Conservation (phyloP, 179 eudicot species). For the Beta lomatogona region DNA sequence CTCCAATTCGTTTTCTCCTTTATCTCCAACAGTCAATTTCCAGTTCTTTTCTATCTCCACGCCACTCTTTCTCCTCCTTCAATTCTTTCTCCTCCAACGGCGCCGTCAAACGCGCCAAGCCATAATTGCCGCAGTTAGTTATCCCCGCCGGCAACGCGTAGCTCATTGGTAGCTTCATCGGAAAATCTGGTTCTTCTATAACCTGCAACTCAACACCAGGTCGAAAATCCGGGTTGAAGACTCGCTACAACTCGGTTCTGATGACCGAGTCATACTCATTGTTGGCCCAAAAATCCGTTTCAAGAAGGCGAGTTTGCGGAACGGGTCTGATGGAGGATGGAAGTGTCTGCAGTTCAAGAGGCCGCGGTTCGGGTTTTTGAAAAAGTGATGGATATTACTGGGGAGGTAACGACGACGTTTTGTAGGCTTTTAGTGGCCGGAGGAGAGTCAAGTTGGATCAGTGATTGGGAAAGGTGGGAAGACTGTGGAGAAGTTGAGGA, state of each 20-base stretch:
- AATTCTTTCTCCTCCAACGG: neutral
- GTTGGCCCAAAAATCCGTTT: too few relatives aligned
- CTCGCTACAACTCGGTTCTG: conserved; percentile 33
- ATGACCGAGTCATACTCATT: conserved; percentile 39
- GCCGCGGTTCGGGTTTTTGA: conserved; percentile 46
- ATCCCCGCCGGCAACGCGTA: conserved; percentile 38
- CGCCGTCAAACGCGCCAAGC: conserved; percentile 24
- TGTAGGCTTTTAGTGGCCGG: too few relatives aligned
- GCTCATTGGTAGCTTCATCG: conserved; percentile 54
- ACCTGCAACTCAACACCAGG: conserved; percentile 42
- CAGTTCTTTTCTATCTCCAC: too few relatives aligned
- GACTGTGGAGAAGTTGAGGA: too few relatives aligned
- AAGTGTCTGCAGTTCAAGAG: conserved; percentile 35
- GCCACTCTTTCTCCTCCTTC: too few relatives aligned
- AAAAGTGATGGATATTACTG: conserved; percentile 39
- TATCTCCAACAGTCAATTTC: too few relatives aligned
- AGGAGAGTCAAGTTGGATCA: too few relatives aligned
- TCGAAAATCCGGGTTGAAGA: conserved; percentile 48
- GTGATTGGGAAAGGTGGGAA: too few relatives aligned
- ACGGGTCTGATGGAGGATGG: too few relatives aligned
- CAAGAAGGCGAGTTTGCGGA: too few relatives aligned
- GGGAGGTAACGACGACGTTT: conserved; percentile 2
- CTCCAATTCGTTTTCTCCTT: too few relatives aligned
- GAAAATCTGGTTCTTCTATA: conserved; percentile 50
- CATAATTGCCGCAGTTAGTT: conserved; percentile 5